A percentile compares a stretch with the other conserved stretches of the same genome.
Evolutionary conservation across 2,329 filamentous ascomycete genomes (phyloP).

Genomic region (Capronia americana): DNA sequence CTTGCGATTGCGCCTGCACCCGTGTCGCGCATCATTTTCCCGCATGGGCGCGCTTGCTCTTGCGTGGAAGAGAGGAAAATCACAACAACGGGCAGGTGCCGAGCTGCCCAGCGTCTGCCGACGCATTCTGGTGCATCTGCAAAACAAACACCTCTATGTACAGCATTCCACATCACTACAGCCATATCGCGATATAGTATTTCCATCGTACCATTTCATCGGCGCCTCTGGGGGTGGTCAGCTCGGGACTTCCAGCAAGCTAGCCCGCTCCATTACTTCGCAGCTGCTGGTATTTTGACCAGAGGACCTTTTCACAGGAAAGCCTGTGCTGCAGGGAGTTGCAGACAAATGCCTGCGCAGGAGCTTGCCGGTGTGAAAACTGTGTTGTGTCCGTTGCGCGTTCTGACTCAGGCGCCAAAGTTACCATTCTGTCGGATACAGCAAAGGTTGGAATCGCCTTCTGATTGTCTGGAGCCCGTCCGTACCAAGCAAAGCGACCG

Average conservation of each 20-base stretch:
- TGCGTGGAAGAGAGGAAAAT: background rate
- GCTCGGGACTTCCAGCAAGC: background rate
- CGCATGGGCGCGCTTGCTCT: background rate
- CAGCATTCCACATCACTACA: background rate
- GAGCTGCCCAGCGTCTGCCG: background rate
- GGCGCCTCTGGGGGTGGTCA: background rate
- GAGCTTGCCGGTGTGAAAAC: background rate
- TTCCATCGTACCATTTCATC: background rate
- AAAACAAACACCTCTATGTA: background rate
- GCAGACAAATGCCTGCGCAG: background rate
- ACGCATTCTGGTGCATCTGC: background rate
- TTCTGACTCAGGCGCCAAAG: background rate
- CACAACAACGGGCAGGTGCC: background rate
- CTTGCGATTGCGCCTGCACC: background rate
- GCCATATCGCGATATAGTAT: background rate
- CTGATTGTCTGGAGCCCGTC: background rate
- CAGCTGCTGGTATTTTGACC: background rate
- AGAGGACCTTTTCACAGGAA: background rate
- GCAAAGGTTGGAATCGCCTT: background rate
- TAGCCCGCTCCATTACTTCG: background rate
- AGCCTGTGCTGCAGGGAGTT: background rate
- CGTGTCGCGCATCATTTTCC: background rate
- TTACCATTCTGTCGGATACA: background rate
- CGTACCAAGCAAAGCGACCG: background rate
- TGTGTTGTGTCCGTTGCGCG: too few species aligned